Evolutionary conservation across 768 basidiomycete genomes (phyloP).

Genomic region (Coprinellus micaceus): DNA sequence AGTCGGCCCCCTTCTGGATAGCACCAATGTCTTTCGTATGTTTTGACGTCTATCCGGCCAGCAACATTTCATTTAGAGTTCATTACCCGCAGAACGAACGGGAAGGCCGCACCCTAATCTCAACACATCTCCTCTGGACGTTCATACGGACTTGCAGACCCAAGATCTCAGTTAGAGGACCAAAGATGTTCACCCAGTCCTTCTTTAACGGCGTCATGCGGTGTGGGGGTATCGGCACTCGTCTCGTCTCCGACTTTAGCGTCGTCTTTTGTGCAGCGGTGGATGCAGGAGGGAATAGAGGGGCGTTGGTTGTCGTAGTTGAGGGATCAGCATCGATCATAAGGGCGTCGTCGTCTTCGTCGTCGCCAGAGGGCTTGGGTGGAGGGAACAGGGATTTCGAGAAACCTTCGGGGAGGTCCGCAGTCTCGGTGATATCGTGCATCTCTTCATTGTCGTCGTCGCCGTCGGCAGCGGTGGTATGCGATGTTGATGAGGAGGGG

Average conservation of each 20-base stretch:
- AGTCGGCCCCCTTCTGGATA: slow-evolving; percentile 95
- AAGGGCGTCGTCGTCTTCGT: slow-evolving; percentile 27
- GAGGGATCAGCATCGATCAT: slow-evolving; percentile 48
- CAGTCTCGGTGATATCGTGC: slow-evolving; percentile 17
- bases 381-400: slow-evolving; percentile 10
- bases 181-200: slow-evolving; percentile 94
- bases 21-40: slow-evolving; percentile 92
- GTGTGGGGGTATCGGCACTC: slow-evolving; percentile 91
- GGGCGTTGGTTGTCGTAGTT: slow-evolving; percentile 44
- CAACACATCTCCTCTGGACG: slow-evolving; percentile 80
- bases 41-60: slow-evolving; percentile 71
- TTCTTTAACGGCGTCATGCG: slow-evolving; percentile 96
- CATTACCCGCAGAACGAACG: not conserved
- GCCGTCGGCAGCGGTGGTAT: slow-evolving; percentile 3
- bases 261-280: slow-evolving; percentile 51
- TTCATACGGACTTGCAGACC: slow-evolving; percentile 98
- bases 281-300: slow-evolving; percentile 68
- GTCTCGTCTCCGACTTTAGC: slow-evolving; percentile 80
- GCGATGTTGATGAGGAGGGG: slow-evolving; percentile 16
- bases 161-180: slow-evolving; percentile 91
- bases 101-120: slow-evolving; percentile 71
- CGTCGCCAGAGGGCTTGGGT: not conserved
- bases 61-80: not conserved
- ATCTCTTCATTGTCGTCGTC: slow-evolving; percentile 22
- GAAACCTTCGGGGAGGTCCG: slow-evolving; percentile 13